A percentile compares a stretch with the other conserved stretches of the same genome.
These are phyloP conservation scores for Colletotrichum tabaci DNA, from an alignment of 2,329 filamentous ascomycete species.

Conservation along the genomic window DNA sequence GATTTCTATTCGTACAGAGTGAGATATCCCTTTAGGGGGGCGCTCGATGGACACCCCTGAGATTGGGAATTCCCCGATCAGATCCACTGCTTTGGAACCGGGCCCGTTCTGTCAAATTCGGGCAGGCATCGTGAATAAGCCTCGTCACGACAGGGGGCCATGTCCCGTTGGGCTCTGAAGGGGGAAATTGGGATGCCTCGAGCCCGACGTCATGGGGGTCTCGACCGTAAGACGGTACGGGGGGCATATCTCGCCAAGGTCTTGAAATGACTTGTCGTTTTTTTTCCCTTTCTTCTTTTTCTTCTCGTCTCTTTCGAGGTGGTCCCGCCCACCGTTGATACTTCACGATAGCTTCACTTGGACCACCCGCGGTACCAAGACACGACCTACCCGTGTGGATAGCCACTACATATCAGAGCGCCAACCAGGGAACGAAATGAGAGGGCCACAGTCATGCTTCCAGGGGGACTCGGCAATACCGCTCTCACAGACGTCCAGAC, in stretches of 20 bases:
- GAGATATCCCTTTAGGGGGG: conserved; percentile 10
- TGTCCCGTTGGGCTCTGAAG: conserved; percentile 34
- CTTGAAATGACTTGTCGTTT: conserved; percentile 24
- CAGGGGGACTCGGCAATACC: background rate
- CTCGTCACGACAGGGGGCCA: conserved; percentile 21
- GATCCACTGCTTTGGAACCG: conserved; percentile 17
- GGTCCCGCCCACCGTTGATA: background rate
- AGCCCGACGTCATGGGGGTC: conserved; percentile 13
- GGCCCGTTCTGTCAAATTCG: background rate
- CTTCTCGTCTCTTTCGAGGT: no score
- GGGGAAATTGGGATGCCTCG: conserved; percentile 19
- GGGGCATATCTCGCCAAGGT: background rate
- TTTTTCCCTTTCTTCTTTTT: background rate
- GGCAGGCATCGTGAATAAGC: conserved; percentile 19
- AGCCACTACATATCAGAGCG: background rate
- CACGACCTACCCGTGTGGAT: background rate
- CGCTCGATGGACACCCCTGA: conserved; percentile 27
- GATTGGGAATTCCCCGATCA: conserved; percentile 36
- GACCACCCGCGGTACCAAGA: background rate
- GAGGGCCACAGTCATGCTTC: background rate
- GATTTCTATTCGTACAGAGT: background rate
- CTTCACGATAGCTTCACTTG: conserved; percentile 32
- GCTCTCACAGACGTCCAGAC: background rate
- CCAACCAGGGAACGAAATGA: background rate
- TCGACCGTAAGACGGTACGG: background rate